Conservation (phyloP, 495 filamentous ascomycete genomes). For the Talaromyces adpressus region DNA sequence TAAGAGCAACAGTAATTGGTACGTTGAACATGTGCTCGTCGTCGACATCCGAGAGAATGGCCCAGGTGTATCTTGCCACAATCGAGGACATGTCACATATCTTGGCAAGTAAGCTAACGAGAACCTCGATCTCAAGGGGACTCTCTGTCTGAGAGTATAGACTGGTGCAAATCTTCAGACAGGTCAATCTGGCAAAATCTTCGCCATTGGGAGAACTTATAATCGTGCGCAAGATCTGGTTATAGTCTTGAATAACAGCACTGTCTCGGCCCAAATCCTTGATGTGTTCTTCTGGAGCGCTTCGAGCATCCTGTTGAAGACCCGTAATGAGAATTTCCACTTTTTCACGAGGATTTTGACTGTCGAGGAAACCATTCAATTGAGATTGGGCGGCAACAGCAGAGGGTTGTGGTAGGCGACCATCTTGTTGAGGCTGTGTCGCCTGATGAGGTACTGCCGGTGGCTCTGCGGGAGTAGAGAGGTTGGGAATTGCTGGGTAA, state of each 20-base stretch:
- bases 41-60: slow-evolving; percentile 54
- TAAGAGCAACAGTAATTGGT: slow-evolving; percentile 65
- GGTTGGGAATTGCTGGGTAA: slow-evolving; percentile 65
- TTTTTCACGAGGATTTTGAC: slow-evolving; percentile 52
- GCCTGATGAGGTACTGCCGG: slow-evolving; percentile 70
- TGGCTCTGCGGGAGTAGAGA: slow-evolving; percentile 74
- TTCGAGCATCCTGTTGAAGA: slow-evolving; percentile 56
- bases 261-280: slow-evolving; percentile 59
- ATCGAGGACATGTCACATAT: slow-evolving; percentile 71
- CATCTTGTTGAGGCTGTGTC: slow-evolving; percentile 54
- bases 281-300: slow-evolving; percentile 62
- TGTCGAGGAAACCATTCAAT: slow-evolving; percentile 60
- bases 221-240: slow-evolving; percentile 45
- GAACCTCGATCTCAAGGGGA: slow-evolving; percentile 68
- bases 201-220: slow-evolving; percentile 51
- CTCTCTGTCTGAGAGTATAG: slow-evolving; percentile 56
- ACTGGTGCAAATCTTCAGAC: slow-evolving; percentile 60
- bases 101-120: slow-evolving; percentile 73
- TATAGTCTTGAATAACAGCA: slow-evolving; percentile 56
- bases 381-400: slow-evolving; percentile 45
- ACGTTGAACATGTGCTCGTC: slow-evolving; percentile 74
- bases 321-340: slow-evolving; percentile 65
- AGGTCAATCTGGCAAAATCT: slow-evolving; percentile 57
- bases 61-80: slow-evolving; percentile 66
- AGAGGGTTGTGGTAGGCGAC: slow-evolving; percentile 39